phyloP scores from a whole-genome alignment of 345 rosid genomes.

The Trapa incisa region DNA sequence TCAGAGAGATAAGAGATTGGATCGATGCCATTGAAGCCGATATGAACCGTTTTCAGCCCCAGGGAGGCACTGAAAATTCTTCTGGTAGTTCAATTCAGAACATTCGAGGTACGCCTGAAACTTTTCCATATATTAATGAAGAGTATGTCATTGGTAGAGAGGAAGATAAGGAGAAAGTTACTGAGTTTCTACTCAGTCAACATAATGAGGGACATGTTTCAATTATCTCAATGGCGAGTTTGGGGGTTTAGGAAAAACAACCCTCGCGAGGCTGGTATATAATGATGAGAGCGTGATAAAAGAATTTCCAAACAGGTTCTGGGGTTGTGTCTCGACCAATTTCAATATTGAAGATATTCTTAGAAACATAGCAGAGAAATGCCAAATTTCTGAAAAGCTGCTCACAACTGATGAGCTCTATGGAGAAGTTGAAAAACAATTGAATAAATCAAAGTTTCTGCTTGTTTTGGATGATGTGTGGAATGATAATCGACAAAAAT shows the following conservation, averaged over 20 bases:
- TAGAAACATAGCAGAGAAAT: background rate
- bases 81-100: background rate
- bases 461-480: background rate
- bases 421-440: background rate
- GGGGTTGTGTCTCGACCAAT: conserved; percentile 9
- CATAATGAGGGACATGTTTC: background rate
- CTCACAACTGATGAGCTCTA: background rate
- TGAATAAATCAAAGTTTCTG: background rate
- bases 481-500: background rate
- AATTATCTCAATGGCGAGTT: conserved; percentile 13
- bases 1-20: background rate
- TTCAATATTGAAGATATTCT: background rate
- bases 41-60: background rate
- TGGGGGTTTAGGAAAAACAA: conserved; percentile 16
- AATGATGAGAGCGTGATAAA: background rate
- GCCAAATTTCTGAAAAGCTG: too few species aligned
- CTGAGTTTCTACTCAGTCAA: background rate
- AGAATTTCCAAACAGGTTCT: background rate
- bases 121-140: background rate
- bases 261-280: conserved; percentile 10
- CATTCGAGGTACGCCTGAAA: background rate
- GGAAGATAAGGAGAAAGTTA: background rate
- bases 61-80: background rate
- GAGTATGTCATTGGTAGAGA: background rate
- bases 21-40: background rate